Evolutionary conservation across 73 alveolate genomes (phyloP).

Genomic region (Tetrahymena thermophila): DNA sequence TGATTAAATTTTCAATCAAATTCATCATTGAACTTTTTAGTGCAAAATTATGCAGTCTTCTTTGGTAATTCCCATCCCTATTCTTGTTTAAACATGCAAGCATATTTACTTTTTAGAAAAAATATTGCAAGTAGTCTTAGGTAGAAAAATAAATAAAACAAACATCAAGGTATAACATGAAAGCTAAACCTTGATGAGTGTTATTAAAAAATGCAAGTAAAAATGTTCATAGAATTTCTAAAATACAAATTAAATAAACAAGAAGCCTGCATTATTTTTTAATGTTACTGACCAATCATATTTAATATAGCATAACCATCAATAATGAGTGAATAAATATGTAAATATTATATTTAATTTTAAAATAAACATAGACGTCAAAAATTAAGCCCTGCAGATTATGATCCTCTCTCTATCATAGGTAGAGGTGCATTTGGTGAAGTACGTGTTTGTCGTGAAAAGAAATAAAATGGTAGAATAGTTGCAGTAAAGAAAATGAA

Average conservation of each 20-base stretch:
- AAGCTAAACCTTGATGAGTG: background rate
- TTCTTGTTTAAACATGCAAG: background rate
- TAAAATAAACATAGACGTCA: conserved; percentile 1
- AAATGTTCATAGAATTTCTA: background rate
- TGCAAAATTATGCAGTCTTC: background rate
- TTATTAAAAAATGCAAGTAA: background rate
- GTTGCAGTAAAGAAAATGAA: conserved; percentile 61
- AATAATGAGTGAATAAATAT: background rate
- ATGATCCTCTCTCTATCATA: conserved; percentile 61
- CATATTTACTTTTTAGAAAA: background rate
- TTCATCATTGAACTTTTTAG: background rate
- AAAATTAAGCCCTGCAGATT: conserved; percentile 44
- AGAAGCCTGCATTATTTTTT: background rate
- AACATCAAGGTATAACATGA: background rate
- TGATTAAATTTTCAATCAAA: background rate
- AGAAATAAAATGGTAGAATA: conserved; percentile 24
- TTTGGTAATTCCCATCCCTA: background rate
- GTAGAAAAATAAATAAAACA: background rate
- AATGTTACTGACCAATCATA: background rate
- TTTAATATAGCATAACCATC: background rate
- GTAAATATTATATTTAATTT: background rate
- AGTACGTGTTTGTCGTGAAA: conserved; percentile 62
- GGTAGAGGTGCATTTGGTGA: conserved; percentile 91
- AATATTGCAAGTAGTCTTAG: background rate
- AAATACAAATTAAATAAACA: background rate